Evolutionary conservation across 192 early-diverging fungal species (phyloP), one percentile per base, ranked within the genome.

Genomic region (Coemansia sp.): DNA sequence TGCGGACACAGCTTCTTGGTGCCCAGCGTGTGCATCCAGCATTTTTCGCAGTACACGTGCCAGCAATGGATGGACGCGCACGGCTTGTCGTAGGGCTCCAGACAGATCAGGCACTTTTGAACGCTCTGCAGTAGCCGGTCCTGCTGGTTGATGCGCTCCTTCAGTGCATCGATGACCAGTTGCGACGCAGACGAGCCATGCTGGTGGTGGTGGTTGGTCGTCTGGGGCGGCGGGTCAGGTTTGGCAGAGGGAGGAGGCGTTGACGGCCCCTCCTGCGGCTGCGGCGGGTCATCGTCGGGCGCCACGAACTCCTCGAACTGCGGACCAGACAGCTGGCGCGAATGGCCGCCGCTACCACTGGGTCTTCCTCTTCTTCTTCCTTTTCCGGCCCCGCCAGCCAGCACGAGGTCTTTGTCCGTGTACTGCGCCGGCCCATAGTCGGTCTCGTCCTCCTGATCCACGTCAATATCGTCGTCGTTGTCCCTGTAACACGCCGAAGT

Each of bases 11-110:
- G 74, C 54, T 93, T 91, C 63, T 95, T 95, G n/a, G 88, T 85
- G 16, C 89, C 94, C 13, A 96, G 70, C 1, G 91, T 91, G 47
- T 86, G 85, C 67, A 95, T 83, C 95, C 95, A 96, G 72, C 95
- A 96, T 43, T 85, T 71, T 68, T 94, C 90, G 68, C 95, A 97
- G 59, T 93, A 91, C 9, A 95, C 95, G 83, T 97, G 95, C 94
- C 94, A 94, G 78, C 95, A 96, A 18, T 89, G 83, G 37, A 93
- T 88, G 0, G 94, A 94, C 4, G 84, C 83, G 36, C 93, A 70
- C 0, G 95, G 95, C 10, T 85, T 77, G 5, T 78, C 83, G 72
- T 90, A 93, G 0, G 85, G 67, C 37, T 93, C 92, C 22, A 92
- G 78, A 69, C 95, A 96, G 10, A 95, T 90, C 12, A 92, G 72